A percentile compares a stretch with the other conserved stretches of the same genome.
Conservation (phyloP, 257 asterid species). For the Eustoma russellianum region DNA sequence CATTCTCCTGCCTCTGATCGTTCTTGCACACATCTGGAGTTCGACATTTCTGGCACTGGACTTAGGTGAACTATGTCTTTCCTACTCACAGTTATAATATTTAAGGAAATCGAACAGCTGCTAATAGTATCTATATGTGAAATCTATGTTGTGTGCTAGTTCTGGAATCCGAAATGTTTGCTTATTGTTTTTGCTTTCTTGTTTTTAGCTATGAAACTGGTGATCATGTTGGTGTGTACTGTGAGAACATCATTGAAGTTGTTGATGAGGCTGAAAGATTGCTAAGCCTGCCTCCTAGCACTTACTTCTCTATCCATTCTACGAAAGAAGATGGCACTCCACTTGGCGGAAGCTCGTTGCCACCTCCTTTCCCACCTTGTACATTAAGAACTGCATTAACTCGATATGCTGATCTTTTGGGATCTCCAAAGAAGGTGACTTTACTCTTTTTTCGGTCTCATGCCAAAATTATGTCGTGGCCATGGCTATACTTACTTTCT, state of each 20-base stretch:
- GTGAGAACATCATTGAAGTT: constrained; percentile 71
- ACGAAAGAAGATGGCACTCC: constrained; percentile 84
- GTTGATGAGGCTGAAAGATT: constrained; percentile 90
- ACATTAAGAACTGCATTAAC: constrained; percentile 78
- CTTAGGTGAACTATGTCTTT: constrained; percentile 20
- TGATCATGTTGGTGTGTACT: constrained; percentile 94
- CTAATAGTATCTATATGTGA: no score
- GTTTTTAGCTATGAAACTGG: constrained; percentile 83
- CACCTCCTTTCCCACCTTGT: constrained; percentile 92
- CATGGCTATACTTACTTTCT: constrained; percentile 8
- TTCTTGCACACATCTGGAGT: constrained; percentile 94
- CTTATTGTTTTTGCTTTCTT: constrained; percentile 1
- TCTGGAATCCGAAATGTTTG: background rate
- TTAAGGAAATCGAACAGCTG: background rate
- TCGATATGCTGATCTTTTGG: constrained; percentile 78
- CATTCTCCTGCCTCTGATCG: constrained; percentile 91
- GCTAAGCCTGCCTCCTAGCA: constrained; percentile 64
- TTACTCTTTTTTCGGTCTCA: background rate
- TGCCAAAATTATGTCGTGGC: background rate
- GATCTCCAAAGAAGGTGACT: constrained; percentile 80
- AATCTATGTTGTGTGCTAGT: background rate
- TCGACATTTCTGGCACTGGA: constrained; percentile 91
- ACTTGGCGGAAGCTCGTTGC: constrained; percentile 52
- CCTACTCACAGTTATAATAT: no score
- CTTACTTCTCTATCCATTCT: constrained; percentile 73